A percentile compares a stretch with the other conserved stretches of the same genome.
phyloP scores from a whole-genome alignment of 2,329 filamentous ascomycete species.

The Neoarthrinium moseri region DNA sequence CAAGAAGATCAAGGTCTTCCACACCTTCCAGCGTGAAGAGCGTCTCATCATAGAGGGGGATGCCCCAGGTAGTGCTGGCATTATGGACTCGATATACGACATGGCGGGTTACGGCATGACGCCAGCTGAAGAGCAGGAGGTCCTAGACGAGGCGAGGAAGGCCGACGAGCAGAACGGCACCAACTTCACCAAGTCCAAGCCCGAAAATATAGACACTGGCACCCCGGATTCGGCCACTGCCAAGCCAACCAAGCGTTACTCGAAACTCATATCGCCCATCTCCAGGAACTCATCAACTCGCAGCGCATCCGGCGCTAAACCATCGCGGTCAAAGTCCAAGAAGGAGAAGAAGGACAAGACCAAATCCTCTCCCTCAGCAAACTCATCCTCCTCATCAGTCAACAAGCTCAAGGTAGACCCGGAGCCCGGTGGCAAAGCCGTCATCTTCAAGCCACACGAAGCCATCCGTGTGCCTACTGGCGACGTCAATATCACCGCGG shows the following conservation, averaged over 20 bases:
- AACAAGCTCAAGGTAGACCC: conserved; percentile 30
- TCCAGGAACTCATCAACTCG: not conserved
- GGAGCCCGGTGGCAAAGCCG: conserved; percentile 64
- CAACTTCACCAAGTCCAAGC: conserved; percentile 10
- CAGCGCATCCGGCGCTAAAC: conserved; percentile 6
- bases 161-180: conserved; percentile 10
- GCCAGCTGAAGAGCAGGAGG: conserved; percentile 29
- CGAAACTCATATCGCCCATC: conserved; percentile 7
- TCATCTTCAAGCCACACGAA: conserved; percentile 72
- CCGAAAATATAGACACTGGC: not conserved
- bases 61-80: conserved; percentile 46
- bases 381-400: conserved; percentile 15
- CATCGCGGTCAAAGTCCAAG: conserved; percentile 11
- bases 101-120: conserved; percentile 42
- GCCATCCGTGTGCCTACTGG: conserved; percentile 73
- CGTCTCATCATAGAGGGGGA: conserved; percentile 64
- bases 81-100: conserved; percentile 53
- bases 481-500: conserved; percentile 88
- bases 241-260: not conserved
- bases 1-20: conserved; percentile 78
- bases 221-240: not conserved
- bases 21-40: conserved; percentile 75
- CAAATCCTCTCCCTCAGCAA: conserved; percentile 8
- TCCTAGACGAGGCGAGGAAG: conserved; percentile 32
- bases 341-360: conserved; percentile 9